Base-by-base conservation (phyloP, 805 yeast species). In the Candida insectalens region DNA sequence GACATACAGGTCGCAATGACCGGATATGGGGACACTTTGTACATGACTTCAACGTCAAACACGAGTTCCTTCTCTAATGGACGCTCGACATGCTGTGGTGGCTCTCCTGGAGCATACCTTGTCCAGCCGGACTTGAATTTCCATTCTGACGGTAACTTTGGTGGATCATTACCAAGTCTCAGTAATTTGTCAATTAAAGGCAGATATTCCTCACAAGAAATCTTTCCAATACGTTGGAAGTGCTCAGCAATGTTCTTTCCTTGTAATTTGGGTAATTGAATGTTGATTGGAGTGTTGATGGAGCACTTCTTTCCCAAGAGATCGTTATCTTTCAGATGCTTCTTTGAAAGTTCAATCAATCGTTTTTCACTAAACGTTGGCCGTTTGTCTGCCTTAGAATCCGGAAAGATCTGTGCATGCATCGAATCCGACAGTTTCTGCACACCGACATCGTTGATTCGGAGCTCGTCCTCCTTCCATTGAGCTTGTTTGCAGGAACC, bases 41-140 rank as follows among this genome's bases (percentile, higher is more conserved):
- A 88, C 48, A 88, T 52, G 0, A 80, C 83, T 53, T 92, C 99
- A 8, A 84, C 88, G 55, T 92, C 99, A 53, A 89, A 89, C 0
- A 82, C 87, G 9, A 92, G 49, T 3, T 71, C 74, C 27, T 75
- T 67, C 37, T 83, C 96, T 3, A 59, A 42, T 0, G 98, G 98
- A 45, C 59, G 77, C 0, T 62, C 63, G 0, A 92, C 95, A 0
- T 50, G 38, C 15, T 57, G 55, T 0, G 95, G 87, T 18, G 14
- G 14, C 34, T 59, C 50, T 1, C 77, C 78, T 0, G 62, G 59
- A 3, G 59, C 71, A 53, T 92, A 89, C 45, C 80, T 64, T 13
- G 73, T 65, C 97, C 97, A 92, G 6, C 98, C 97, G 3, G 83
- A 55, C 43, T 62, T 50, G 33, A 71, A 52, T 2, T 55, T 36